phyloP scores from a whole-genome alignment of 1,139 yeast species.

The Debaryomyces sp. region DNA sequence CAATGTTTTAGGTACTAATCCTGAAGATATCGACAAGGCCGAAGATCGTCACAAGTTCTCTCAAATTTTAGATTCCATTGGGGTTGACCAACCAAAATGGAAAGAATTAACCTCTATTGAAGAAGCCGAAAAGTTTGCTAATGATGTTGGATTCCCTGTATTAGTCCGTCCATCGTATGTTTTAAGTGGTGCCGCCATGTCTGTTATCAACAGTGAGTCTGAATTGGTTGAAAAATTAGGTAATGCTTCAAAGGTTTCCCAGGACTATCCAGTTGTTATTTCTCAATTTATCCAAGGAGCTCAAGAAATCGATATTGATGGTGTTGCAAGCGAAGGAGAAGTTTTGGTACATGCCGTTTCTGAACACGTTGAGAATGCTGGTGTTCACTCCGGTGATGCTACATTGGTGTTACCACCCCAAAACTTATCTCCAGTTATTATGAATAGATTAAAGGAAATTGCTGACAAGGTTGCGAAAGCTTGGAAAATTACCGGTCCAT shows the following conservation, averaged over 20 bases:
- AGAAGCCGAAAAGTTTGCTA: slow-evolving; percentile 86
- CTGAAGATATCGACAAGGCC: slow-evolving; percentile 93
- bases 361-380: slow-evolving; percentile 98
- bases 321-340: slow-evolving; percentile 86
- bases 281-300: slow-evolving; percentile 96
- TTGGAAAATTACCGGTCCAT: slow-evolving; percentile 96
- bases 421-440: slow-evolving; percentile 57
- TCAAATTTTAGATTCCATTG: slow-evolving; percentile 85
- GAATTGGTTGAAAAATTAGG: slow-evolving; percentile 82
- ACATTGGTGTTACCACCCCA: slow-evolving; percentile 94
- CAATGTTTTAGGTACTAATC: slow-evolving; percentile 89
- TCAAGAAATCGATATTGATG: slow-evolving; percentile 96
- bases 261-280: slow-evolving; percentile 96
- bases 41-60: slow-evolving; percentile 99
- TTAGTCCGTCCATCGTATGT: slow-evolving; percentile 98
- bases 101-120: slow-evolving; percentile 85
- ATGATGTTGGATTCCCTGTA: slow-evolving; percentile 90
- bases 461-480: slow-evolving; percentile 94
- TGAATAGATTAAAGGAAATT: slow-evolving; percentile 70
- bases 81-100: slow-evolving; percentile 97
- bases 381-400: slow-evolving; percentile 99
- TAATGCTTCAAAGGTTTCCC: slow-evolving; percentile 89
- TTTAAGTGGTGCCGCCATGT: slow-evolving; percentile 98
- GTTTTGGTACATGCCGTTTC: slow-evolving; percentile 94
- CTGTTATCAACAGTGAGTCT: slow-evolving; percentile 75